Conservation (phyloP, 2,329 filamentous ascomycete species). For the Apiospora koreana region DNA sequence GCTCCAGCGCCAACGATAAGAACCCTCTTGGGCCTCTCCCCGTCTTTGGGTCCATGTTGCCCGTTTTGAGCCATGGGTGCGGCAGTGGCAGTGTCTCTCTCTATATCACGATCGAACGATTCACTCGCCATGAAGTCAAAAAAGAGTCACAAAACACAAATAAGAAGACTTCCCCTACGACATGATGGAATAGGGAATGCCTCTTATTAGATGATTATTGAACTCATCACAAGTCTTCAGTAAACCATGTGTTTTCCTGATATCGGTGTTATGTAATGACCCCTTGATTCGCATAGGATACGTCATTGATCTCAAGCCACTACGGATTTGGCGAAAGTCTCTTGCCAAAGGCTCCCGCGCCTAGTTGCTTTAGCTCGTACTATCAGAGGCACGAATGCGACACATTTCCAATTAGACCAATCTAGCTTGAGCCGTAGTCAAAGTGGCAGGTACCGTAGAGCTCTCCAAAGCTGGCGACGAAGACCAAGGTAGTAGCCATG, state of each 20-base stretch:
- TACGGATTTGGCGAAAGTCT: neutral
- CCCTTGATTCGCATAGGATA: conserved; percentile 6
- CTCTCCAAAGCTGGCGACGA: neutral
- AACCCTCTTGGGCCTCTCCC: conserved; percentile 31
- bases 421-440: neutral
- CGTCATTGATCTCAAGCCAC: conserved; percentile 11
- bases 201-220: neutral
- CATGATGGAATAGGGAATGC: neutral
- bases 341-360: neutral
- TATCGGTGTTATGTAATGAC: conserved; percentile 5
- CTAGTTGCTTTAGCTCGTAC: neutral
- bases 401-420: neutral
- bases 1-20: conserved; percentile 44
- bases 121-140: conserved; percentile 7
- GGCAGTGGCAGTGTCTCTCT: conserved; percentile 16
- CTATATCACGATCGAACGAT: conserved; percentile 22
- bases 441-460: too few relatives aligned
- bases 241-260: neutral
- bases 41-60: conserved; percentile 15
- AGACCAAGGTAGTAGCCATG: neutral
- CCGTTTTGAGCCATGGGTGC: conserved; percentile 26
- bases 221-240: neutral
- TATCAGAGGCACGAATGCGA: neutral
- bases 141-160: neutral
- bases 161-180: neutral